Percentiles rank a stretch among this genome's conserved stretches.
Evolutionary conservation across 2,329 filamentous ascomycete species (phyloP).

Genomic region (Diaporthe amygdali): DNA sequence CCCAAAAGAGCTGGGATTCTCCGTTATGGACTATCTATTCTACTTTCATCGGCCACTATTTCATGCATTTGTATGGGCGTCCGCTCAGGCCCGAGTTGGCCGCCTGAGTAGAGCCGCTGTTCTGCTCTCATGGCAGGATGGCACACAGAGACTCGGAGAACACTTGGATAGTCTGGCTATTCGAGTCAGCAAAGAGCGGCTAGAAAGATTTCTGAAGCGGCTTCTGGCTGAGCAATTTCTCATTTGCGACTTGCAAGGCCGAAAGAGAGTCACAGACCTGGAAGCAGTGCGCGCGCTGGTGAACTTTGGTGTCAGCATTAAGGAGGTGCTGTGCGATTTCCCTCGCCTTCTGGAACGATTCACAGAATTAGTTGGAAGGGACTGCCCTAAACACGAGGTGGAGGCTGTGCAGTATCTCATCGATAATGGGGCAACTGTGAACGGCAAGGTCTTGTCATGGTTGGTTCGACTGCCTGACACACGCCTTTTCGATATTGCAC

Average conservation of each 20-base stretch:
- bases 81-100: rapidly evolving
- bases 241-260: not conserved
- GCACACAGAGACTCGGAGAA: not conserved
- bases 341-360: not conserved
- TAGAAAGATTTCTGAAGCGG: not conserved
- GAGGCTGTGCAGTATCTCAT: not conserved
- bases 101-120: not conserved
- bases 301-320: not conserved
- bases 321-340: not conserved
- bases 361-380: not conserved
- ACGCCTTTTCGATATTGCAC: not conserved
- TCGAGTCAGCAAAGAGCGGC: not conserved
- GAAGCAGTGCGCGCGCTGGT: not conserved
- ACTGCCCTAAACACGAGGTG: not conserved
- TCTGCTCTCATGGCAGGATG: not conserved
- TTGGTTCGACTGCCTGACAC: not conserved
- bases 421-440: not conserved
- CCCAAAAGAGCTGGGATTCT: not conserved
- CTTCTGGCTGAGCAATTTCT: not conserved
- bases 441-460: not conserved
- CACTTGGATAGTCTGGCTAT: not conserved
- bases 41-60: not conserved
- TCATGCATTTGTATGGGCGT: not conserved
- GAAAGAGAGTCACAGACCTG: not conserved
- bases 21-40: not conserved